Conservation (phyloP, 1,139 yeast species). For the Pneumocystis canis region DNA sequence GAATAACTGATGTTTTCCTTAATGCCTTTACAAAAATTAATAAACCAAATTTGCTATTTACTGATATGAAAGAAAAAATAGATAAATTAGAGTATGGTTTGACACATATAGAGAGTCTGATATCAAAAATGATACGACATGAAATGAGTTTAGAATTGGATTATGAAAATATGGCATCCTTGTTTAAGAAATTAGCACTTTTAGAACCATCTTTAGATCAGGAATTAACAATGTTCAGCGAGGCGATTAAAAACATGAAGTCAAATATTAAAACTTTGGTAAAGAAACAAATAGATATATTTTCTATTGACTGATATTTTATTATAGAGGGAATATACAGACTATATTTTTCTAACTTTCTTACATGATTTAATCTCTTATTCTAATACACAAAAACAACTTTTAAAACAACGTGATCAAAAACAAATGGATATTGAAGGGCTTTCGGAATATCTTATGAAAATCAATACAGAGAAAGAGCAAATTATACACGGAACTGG, state of each 20-base stretch:
- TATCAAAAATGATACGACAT: constrained; percentile 55
- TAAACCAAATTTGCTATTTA: constrained; percentile 61
- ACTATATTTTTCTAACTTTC: constrained; percentile 68
- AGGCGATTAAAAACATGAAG: constrained; percentile 38
- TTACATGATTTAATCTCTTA: constrained; percentile 80
- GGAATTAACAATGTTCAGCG: constrained; percentile 41
- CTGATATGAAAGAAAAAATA: constrained; percentile 68
- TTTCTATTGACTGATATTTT: background rate
- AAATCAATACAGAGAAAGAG: constrained; percentile 54
- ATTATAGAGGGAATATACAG: constrained; percentile 37
- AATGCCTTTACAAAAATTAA: constrained; percentile 77
- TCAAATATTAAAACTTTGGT: constrained; percentile 31
- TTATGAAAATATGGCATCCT: constrained; percentile 54
- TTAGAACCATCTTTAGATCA: constrained; percentile 35
- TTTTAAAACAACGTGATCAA: constrained; percentile 75
- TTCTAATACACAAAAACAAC: constrained; percentile 54
- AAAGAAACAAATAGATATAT: background rate
- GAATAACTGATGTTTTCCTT: constrained; percentile 72
- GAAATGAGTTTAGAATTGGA: constrained; percentile 62
- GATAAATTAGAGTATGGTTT: constrained; percentile 76
- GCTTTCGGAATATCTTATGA: constrained; percentile 57
- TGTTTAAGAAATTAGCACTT: constrained; percentile 51
- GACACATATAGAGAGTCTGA: constrained; percentile 61
- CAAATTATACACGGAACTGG: constrained; percentile 40
- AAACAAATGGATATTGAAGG: constrained; percentile 85